Evolutionary conservation across 768 basidiomycete genomes (phyloP), one percentile per base, ranked within the genome.

Genomic region (Suillus brevipes): DNA sequence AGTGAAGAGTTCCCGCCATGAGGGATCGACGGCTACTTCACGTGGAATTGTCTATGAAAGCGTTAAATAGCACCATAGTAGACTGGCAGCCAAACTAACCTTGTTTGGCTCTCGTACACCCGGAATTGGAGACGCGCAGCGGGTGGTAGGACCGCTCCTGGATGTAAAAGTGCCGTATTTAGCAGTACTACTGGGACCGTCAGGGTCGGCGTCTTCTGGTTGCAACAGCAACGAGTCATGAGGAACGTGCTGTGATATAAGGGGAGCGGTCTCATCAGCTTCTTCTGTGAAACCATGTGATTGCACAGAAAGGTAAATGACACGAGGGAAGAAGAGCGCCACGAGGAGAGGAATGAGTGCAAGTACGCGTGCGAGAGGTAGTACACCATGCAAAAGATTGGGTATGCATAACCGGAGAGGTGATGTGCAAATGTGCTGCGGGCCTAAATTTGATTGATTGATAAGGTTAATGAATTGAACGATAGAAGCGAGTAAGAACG

Each of bases 1-100:
- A 18, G 74, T 79, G 77, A 84, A 82, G 43, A 93, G 79, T 73
- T 93, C 91, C 25, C 78, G 68, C 89, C 91, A 94, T 7, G 88
- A 84, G 10, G 91, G 88, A 64, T 91, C 88, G 28, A 85, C 77
- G 4, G 81, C 73, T 45, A 87, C 78, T 68, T 89, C 84, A 58
- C 85, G 80, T 75, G 86, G 83, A 23, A 71, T 42, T 56, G 36
- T 67, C 65, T 66, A 20, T 4, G 9, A 6, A 38, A 7, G 14
- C 2, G 25, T 43, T 36, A 23, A 10, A 7, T 55, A 36, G 34
- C 3, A 12, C 18, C 12, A 10, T 18, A 34, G 10, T 31, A 20
- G 3, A 31, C 12, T 18, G 2, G 4, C 2, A 55, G 18, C 5
- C 1, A 1, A 37, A 38, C 50, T 66, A 2, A 59, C 58, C 40